Percentiles rank a stretch among this genome's conserved stretches.
Conservation (phyloP, 140 eudicot species). For the Cichorium intybus region DNA sequence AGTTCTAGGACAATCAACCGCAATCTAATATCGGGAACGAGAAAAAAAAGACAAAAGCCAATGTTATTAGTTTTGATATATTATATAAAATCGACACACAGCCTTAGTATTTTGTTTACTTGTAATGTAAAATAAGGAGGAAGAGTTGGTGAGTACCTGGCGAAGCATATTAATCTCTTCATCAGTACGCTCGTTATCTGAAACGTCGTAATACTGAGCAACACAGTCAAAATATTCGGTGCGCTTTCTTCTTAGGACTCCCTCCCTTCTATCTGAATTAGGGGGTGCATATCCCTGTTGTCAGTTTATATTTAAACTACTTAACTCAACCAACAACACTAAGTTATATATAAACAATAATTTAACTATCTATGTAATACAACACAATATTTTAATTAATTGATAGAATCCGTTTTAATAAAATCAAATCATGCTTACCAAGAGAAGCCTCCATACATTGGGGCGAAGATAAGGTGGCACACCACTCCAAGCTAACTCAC, state of each 20-base stretch:
- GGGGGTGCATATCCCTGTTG: constrained; percentile 99
- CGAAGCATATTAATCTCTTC: constrained; percentile 98
- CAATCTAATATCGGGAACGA: constrained; percentile 46
- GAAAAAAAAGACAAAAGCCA: constrained; percentile 5
- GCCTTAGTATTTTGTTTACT: no score
- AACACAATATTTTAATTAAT: no score
- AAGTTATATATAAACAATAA: constrained; percentile 10
- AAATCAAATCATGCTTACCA: constrained; percentile 48
- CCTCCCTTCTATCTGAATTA: constrained; percentile 99
- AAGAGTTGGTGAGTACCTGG: constrained; percentile 59
- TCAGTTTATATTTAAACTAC: constrained; percentile 73
- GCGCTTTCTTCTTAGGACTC: constrained; percentile 90
- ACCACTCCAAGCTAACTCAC: constrained; percentile 95
- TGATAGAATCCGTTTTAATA: no score
- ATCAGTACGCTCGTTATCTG: constrained; percentile 88
- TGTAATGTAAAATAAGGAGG: neutral
- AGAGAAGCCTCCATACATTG: constrained; percentile 88
- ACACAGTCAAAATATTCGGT: constrained; percentile 89
- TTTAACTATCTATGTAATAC: neutral
- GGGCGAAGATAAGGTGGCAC: constrained; percentile 91
- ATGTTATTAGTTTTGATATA: neutral
- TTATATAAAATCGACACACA: neutral
- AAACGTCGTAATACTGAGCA: constrained; percentile 82
- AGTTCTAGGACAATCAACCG: constrained; percentile 98
- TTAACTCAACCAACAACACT: constrained; percentile 33